Percentiles rank a stretch among this genome's conserved stretches.
Conservation (phyloP, 371 early-diverging fungal species). For the Apophysomyces elegans region DNA sequence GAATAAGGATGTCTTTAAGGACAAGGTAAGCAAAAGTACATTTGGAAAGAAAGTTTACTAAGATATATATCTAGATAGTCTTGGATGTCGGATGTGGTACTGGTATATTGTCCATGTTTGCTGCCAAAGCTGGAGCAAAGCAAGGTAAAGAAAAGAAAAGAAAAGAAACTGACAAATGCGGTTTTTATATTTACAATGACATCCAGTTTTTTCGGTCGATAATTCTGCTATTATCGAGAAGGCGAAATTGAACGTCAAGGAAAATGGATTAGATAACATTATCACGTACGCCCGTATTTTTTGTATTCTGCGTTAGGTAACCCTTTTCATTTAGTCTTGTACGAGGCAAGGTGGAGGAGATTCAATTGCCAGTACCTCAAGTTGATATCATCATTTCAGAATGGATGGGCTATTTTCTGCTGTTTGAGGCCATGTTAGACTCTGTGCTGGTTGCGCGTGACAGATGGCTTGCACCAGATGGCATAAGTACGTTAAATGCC, state of each 20-base stretch:
- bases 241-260: conserved; percentile 77
- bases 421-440: conserved; percentile 91
- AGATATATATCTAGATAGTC: conserved; percentile 19
- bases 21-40: conserved; percentile 56
- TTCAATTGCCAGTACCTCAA: conserved; percentile 74
- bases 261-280: conserved; percentile 75
- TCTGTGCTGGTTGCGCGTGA: conserved; percentile 87
- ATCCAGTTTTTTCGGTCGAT: conserved; percentile 80
- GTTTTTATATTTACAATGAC: too few species aligned
- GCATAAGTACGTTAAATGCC: conserved; percentile 52
- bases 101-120: conserved; percentile 97
- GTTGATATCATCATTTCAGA: conserved; percentile 91
- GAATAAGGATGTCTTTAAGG: conserved; percentile 85
- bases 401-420: conserved; percentile 93
- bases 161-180: not conserved
- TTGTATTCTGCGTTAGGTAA: not conserved
- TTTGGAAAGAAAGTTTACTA: not conserved
- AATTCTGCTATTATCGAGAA: conserved; percentile 86
- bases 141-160: conserved; percentile 12
- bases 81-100: conserved; percentile 94
- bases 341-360: conserved; percentile 86
- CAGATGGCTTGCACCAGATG: conserved; percentile 72
- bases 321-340: conserved; percentile 41
- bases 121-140: conserved; percentile 80
- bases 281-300: conserved; percentile 50